Base-by-base conservation (phyloP, 2,329 filamentous ascomycete species). In the Colletotrichum lindemuthianum region DNA sequence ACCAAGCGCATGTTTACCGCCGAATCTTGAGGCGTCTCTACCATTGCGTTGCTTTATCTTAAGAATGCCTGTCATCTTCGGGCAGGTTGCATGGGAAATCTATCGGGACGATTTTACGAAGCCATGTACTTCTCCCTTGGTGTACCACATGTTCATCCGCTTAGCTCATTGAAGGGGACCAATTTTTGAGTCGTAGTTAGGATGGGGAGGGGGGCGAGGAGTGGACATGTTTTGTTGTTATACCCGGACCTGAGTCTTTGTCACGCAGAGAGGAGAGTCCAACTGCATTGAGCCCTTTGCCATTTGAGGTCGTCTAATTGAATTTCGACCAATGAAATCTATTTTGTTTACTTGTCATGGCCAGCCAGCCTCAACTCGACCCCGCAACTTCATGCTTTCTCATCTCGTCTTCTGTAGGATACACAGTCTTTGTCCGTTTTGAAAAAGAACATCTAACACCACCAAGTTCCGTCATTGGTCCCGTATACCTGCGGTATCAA, bases 1-100 rank as follows among this genome's bases (percentile, higher is more conserved):
- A 85, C 87, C 45, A 92, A 92, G 75, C 83, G 89, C 61, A 92
- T 92, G 71, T 92, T 92, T 74, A 86, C 87, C 4, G 88, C 89
- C 4, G 89, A 91, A 57, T 87, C 67, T n/a, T 64, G 40, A 55
- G 15, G 2, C 4, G 24, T 36, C 24, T 2, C 1, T n/a, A 15
- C 24, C 6, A 36, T 24, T 24, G 24, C 24, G 24, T 24, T 24
- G 24, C 24, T 24, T 24, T 24, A 24, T 24, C 5, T 4, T 24
- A 24, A 24, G 24, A 24, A 24, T 24, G 24, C 24, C 24, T 24
- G 24, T 24, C 24, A 7, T 32, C 15, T 32, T 9, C 8, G 8
- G 51, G 51, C 39, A 33, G 12, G 9, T 43, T 13, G 43, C n/a
- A 51, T 51, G 37, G 32, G 56, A 12, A 33, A 43, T 48, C 24